phyloP scores from a whole-genome alignment of 1,284 basidiomycete species.

The Trametes versicolor region DNA sequence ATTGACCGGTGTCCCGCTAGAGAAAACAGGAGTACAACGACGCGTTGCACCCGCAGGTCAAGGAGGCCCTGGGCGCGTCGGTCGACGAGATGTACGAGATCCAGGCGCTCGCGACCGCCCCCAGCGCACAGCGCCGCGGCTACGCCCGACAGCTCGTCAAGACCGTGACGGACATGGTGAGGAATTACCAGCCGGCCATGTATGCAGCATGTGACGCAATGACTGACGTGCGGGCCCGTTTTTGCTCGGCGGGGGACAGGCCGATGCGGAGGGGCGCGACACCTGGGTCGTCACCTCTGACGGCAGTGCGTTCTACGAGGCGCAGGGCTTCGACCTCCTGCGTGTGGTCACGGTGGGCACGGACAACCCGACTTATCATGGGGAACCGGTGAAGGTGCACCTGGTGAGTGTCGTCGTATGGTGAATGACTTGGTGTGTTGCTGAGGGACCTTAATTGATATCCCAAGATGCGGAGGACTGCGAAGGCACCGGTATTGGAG shows the following conservation, averaged over 20 bases:
- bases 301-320: conserved; percentile 22
- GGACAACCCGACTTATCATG: conserved; percentile 20
- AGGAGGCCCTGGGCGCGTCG: conserved; percentile 19
- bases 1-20: neutral
- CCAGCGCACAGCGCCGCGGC: conserved; percentile 4
- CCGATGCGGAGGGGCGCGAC: conserved; percentile 25
- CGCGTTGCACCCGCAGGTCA: neutral
- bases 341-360: neutral
- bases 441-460: no score
- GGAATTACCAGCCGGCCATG: conserved; percentile 7
- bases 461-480: no score
- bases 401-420: conserved; percentile 19
- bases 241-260: conserved; percentile 5
- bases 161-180: conserved; percentile 16
- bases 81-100: conserved; percentile 27
- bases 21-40: conserved; percentile 14
- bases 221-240: no score
- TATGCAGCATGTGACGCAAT: neutral
- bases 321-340: conserved; percentile 17
- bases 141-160: conserved; percentile 13
- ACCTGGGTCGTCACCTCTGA: conserved; percentile 23
- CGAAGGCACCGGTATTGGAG: no score
- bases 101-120: conserved; percentile 12
- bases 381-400: conserved; percentile 17
- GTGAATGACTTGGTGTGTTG: no score